phyloP scores from a whole-genome alignment of 371 early-diverging fungal species.

The Thermomucor indicae-seudaticae region DNA sequence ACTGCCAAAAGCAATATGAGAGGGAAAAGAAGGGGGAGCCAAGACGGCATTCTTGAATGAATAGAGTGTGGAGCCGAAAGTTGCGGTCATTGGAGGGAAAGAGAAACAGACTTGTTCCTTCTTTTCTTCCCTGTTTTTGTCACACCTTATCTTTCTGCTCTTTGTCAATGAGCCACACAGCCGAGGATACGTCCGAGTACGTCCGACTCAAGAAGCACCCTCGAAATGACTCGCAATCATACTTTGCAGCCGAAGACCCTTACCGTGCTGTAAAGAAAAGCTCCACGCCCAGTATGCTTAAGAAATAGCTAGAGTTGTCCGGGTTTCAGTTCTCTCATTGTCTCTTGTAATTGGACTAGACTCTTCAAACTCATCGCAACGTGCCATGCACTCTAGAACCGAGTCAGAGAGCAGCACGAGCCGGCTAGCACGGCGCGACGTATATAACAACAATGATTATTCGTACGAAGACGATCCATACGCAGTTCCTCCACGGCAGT shows the following conservation, averaged over 20 bases:
- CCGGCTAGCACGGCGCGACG: constrained; percentile 12
- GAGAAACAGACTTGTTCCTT: too few relatives aligned
- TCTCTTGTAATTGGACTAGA: constrained; percentile 1
- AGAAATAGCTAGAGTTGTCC: too few relatives aligned
- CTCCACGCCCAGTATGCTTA: constrained; percentile 22
- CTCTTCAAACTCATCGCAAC: constrained; percentile 10
- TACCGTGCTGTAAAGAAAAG: constrained; percentile 30
- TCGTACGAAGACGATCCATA: constrained; percentile 38
- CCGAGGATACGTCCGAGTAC: too few relatives aligned
- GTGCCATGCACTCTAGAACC: constrained; percentile 29
- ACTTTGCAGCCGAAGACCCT: constrained; percentile 19
- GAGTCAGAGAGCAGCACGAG: constrained; percentile 39
- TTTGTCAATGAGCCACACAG: too few relatives aligned
- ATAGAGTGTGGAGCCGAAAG: too few relatives aligned
- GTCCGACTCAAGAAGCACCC: not conserved
- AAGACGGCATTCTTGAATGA: too few relatives aligned
- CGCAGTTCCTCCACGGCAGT: constrained; percentile 18
- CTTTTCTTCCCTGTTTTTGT: too few relatives aligned
- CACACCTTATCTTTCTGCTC: too few relatives aligned
- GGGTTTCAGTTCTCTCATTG: not conserved
- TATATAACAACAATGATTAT: constrained; percentile 8
- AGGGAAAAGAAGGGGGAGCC: too few relatives aligned
- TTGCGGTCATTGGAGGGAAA: too few relatives aligned
- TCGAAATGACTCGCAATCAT: constrained; percentile 5
- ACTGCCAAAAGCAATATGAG: too few relatives aligned